A percentile compares a stretch with the other conserved stretches of the same genome.
These are phyloP conservation scores for Candida oleophila DNA, from an alignment of 805 yeast genomes.

Conservation along the genomic window DNA sequence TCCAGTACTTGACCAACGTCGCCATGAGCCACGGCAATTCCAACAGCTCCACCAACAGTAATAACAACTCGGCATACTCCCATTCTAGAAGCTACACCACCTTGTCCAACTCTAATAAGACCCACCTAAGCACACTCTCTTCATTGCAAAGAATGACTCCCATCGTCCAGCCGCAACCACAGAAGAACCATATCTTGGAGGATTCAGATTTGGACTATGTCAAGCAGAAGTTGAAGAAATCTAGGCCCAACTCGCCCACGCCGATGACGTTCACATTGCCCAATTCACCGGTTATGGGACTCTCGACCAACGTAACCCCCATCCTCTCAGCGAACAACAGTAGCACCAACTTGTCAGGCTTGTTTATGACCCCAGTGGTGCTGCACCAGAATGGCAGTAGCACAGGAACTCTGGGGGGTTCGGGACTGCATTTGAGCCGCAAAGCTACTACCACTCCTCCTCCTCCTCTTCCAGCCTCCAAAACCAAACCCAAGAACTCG, in stretches of 20 bases:
- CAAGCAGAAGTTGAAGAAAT: slow-evolving; percentile 43
- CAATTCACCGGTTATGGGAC: slow-evolving; percentile 42
- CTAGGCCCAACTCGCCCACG: slow-evolving; percentile 51
- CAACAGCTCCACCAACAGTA: slow-evolving; percentile 4
- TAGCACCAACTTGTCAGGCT: slow-evolving; percentile 35
- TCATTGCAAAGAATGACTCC: slow-evolving; percentile 68
- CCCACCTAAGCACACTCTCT: slow-evolving; percentile 34
- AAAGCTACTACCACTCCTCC: too few species aligned
- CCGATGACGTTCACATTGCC: slow-evolving; percentile 38
- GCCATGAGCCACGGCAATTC: slow-evolving; percentile 14
- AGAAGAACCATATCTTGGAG: slow-evolving; percentile 21
- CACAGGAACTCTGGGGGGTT: too few species aligned
- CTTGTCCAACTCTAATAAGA: slow-evolving; percentile 13
- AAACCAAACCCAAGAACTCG: slow-evolving; percentile 6
- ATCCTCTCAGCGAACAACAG: slow-evolving; percentile 41
- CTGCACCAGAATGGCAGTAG: neutral
- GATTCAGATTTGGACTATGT: slow-evolving; percentile 50
- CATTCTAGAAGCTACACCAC: slow-evolving; percentile 15
- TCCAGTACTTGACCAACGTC: slow-evolving; percentile 25
- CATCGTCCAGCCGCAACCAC: slow-evolving; percentile 24
- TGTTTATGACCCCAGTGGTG: slow-evolving; percentile 32
- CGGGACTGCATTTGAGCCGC: too few species aligned
- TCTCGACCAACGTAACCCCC: slow-evolving; percentile 40
- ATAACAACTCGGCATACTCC: neutral
- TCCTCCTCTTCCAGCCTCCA: neutral